phyloP scores from a whole-genome alignment of 345 rosid genomes.

The Alliaria petiolata region DNA sequence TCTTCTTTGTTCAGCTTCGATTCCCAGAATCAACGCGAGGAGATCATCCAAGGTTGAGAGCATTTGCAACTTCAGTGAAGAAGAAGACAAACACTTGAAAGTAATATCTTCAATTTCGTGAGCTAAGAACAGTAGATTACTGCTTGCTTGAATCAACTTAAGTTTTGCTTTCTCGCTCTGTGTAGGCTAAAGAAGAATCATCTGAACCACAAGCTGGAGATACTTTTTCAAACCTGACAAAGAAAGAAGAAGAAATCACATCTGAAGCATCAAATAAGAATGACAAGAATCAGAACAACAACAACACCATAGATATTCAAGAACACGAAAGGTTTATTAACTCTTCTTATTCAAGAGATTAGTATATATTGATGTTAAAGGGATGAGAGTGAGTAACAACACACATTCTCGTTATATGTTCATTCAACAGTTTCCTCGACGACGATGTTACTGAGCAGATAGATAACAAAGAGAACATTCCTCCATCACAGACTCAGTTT shows the following conservation, averaged over 20 bases:
- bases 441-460: not conserved
- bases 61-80: slow-evolving; percentile 58
- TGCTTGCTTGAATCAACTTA: not conserved
- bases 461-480: not conserved
- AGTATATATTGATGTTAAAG: too few relatives aligned
- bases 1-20: slow-evolving; percentile 44
- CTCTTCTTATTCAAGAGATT: too few relatives aligned
- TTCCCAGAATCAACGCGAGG: slow-evolving; percentile 59
- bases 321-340: slow-evolving; percentile 41
- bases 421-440: slow-evolving; percentile 17
- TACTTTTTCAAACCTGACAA: too few relatives aligned
- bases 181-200: not conserved
- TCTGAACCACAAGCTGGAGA: not conserved
- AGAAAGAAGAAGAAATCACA: too few relatives aligned
- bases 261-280: not conserved
- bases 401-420: slow-evolving; percentile 1
- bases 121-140: not conserved
- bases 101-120: not conserved
- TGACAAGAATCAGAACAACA: not conserved
- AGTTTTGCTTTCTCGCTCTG: not conserved
- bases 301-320: slow-evolving; percentile 6
- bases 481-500: not conserved
- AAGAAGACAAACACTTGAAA: slow-evolving; percentile 37
- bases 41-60: slow-evolving; percentile 40
- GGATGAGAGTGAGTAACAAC: not conserved